Evolutionary conservation across 208 protist species (phyloP).

Genomic region (Wallacemonas sp.): DNA sequence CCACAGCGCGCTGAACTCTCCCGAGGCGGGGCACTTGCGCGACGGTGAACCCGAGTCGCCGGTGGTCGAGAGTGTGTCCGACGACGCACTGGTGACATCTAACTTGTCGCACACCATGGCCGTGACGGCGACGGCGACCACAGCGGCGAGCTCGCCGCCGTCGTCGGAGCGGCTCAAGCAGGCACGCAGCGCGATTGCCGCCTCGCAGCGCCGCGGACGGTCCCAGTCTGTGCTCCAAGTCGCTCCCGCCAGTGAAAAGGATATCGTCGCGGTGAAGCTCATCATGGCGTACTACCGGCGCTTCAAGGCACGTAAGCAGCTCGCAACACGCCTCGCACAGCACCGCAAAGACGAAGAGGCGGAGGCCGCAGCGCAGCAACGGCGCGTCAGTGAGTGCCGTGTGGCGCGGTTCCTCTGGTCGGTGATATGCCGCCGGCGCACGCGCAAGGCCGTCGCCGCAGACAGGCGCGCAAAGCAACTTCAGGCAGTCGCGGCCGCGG

Average conservation of each 20-base stretch:
- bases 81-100: not conserved
- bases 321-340: slow-evolving; percentile 3
- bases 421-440: slow-evolving; percentile 26
- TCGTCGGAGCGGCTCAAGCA: slow-evolving; percentile 20
- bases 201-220: slow-evolving; percentile 16
- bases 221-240: slow-evolving; percentile 2
- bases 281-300: slow-evolving; percentile 27
- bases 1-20: not conserved
- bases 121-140: not conserved
- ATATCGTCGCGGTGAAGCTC: slow-evolving; percentile 18
- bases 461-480: not conserved
- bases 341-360: slow-evolving; percentile 10
- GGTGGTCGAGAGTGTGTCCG: not conserved
- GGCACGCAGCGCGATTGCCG: slow-evolving; percentile 13
- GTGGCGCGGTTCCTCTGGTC: slow-evolving; percentile 25
- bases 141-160: not conserved
- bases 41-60: not conserved
- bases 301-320: slow-evolving; percentile 4
- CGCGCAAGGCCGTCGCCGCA: slow-evolving; percentile 13
- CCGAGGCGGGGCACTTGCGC: not conserved
- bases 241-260: slow-evolving; percentile 2
- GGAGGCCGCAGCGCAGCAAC: slow-evolving; percentile 17
- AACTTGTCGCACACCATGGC: not conserved
- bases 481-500: slow-evolving; percentile 6
- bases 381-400: slow-evolving; percentile 22